Evolutionary conservation across 2,329 filamentous ascomycete genomes (phyloP).

Genomic region (Pseudogymnoascus sp.): DNA sequence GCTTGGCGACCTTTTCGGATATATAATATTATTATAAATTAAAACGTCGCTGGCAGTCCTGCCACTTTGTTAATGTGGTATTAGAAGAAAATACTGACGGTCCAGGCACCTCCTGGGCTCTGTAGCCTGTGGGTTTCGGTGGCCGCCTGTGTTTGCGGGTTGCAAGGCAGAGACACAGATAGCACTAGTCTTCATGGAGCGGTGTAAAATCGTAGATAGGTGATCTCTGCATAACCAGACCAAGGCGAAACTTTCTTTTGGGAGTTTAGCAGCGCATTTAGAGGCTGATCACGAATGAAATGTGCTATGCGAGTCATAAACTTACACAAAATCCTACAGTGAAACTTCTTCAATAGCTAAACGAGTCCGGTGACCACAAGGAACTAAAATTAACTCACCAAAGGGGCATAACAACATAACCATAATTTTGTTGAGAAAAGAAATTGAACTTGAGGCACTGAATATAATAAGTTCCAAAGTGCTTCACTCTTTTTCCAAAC

Average conservation of each 20-base stretch:
- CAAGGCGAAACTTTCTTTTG: constrained; percentile 3
- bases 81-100: not conserved
- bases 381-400: constrained; percentile 3
- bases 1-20: not conserved
- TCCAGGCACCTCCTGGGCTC: not conserved
- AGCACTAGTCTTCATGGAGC: constrained; percentile 5
- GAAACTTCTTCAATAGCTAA: constrained; percentile 4
- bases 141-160: not conserved
- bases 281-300: constrained; percentile 2
- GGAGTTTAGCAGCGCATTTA: not conserved
- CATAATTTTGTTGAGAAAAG: not conserved
- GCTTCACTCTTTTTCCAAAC: not conserved
- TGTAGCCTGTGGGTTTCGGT: not conserved
- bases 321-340: constrained; percentile 1
- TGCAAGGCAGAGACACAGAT: not conserved
- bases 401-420: constrained; percentile 4
- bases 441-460: not conserved
- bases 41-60: not conserved
- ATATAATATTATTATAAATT: not conserved
- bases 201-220: not conserved
- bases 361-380: constrained; percentile 5
- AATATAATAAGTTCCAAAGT: not conserved
- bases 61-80: not conserved
- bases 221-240: constrained; percentile 1
- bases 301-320: constrained; percentile 5